A percentile compares a stretch with the other conserved stretches of the same genome.
These are phyloP conservation scores for Tolypocladium nubicola DNA, from an alignment of 2,329 filamentous ascomycete species.

Conservation along the genomic window DNA sequence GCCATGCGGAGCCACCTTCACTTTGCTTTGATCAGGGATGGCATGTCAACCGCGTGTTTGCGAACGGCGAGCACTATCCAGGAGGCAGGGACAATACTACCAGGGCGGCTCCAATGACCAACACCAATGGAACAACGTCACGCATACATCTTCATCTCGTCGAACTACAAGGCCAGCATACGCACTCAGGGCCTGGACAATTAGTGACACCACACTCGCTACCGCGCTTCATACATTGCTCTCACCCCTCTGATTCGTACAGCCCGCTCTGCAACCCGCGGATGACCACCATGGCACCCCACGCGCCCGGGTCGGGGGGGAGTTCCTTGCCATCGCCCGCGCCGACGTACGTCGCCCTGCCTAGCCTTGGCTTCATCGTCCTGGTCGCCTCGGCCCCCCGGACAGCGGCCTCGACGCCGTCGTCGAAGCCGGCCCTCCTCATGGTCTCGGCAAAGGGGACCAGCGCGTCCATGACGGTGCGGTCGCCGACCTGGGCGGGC, in stretches of 20 bases:
- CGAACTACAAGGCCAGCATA: no score
- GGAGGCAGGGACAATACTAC: no score
- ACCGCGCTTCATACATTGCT: neutral
- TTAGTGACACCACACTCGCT: no score
- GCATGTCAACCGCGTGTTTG: no score
- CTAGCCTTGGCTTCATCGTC: conserved; percentile 53
- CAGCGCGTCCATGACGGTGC: conserved; percentile 47
- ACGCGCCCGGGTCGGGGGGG: conserved; percentile 60
- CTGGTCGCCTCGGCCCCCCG: conserved; percentile 52
- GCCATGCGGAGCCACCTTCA: no score
- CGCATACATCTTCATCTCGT: no score
- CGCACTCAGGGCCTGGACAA: no score
- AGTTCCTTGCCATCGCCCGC: conserved; percentile 36
- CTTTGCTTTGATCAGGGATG: no score
- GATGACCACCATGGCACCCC: conserved; percentile 52
- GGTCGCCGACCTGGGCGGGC: conserved; percentile 42
- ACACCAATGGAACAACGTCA: no score
- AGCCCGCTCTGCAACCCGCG: conserved; percentile 23
- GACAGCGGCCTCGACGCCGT: conserved; percentile 47
- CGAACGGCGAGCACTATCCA: no score
- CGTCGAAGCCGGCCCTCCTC: conserved; percentile 37
- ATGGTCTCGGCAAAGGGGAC: conserved; percentile 42
- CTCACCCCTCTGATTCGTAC: neutral
- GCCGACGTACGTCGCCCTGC: conserved; percentile 58
- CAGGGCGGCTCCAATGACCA: no score